A percentile compares a stretch with the other conserved stretches of the same genome.
phyloP scores from a whole-genome alignment of 306 rosid genomes.

The Myrica gale region DNA sequence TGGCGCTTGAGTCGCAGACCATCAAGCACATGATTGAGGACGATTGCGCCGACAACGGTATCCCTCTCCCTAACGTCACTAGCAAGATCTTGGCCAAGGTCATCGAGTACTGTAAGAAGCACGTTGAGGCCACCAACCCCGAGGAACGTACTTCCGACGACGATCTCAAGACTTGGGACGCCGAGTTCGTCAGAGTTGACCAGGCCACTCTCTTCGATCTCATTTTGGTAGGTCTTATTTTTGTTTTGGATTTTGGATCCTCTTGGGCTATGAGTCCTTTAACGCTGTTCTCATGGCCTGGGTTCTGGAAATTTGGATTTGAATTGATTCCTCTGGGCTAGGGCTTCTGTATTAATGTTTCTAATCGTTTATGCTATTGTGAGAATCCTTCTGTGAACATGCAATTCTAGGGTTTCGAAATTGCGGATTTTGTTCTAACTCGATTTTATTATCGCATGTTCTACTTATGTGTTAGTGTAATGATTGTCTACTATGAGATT shows the following conservation, averaged over 20 bases:
- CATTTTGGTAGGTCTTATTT: constrained; percentile 43
- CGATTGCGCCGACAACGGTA: constrained; percentile 58
- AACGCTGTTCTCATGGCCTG: not conserved
- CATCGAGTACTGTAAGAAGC: constrained; percentile 74
- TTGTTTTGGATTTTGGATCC: not conserved
- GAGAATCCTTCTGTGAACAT: not conserved
- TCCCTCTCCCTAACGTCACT: constrained; percentile 76
- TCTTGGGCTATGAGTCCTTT: not conserved
- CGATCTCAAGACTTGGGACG: constrained; percentile 62
- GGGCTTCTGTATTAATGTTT: not conserved
- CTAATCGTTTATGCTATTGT: not conserved
- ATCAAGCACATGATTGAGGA: constrained; percentile 78
- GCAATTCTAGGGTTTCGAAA: not conserved
- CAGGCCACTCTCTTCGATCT: constrained; percentile 80
- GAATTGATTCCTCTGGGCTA: not conserved
- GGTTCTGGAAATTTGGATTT: not conserved
- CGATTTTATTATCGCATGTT: not conserved
- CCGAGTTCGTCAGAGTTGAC: constrained; percentile 70
- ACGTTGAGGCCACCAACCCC: constrained; percentile 43
- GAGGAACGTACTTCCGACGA: constrained; percentile 55
- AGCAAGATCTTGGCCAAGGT: constrained; percentile 79
- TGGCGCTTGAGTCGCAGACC: constrained; percentile 75
- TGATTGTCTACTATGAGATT: not conserved
- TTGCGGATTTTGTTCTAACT: not conserved
- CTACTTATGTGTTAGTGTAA: too few species aligned